Conservation (phyloP, 768 basidiomycete species). For the Lanmaoa rubissima region DNA sequence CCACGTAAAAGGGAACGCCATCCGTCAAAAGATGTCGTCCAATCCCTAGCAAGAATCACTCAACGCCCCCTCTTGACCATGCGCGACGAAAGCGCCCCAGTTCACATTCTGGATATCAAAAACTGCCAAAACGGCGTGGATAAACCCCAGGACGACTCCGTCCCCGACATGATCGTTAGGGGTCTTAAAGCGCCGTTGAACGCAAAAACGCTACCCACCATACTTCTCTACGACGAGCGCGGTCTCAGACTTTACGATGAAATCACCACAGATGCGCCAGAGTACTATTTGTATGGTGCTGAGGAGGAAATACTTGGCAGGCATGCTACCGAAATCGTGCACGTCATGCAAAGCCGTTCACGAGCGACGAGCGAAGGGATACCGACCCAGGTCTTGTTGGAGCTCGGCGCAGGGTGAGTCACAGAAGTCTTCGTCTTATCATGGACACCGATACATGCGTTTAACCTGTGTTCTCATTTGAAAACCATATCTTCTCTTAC, state of each 20-base stretch:
- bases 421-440: no score
- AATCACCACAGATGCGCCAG: conserved; percentile 71
- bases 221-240: conserved; percentile 82
- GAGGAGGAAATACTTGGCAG: conserved; percentile 83
- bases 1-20: neutral
- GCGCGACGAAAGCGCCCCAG: conserved; percentile 19
- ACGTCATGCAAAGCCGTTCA: conserved; percentile 54
- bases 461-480: no score
- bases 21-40: neutral
- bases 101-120: conserved; percentile 25
- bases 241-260: conserved; percentile 86
- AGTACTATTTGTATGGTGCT: conserved; percentile 89
- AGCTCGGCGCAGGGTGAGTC: conserved; percentile 92
- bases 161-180: conserved; percentile 46
- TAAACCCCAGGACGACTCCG: conserved; percentile 27
- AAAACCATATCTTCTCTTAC: no score
- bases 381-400: conserved; percentile 65
- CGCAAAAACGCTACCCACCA: conserved; percentile 69
- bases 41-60: neutral
- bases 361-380: conserved; percentile 17
- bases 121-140: conserved; percentile 4
- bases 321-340: conserved; percentile 72
- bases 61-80: conserved; percentile 2
- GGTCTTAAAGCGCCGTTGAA: conserved; percentile 56
- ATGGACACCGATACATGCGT: no score